These are phyloP conservation scores for Stipa capillata DNA, from an alignment of 176 grass and related monocot genomes.

Conservation along the genomic window DNA sequence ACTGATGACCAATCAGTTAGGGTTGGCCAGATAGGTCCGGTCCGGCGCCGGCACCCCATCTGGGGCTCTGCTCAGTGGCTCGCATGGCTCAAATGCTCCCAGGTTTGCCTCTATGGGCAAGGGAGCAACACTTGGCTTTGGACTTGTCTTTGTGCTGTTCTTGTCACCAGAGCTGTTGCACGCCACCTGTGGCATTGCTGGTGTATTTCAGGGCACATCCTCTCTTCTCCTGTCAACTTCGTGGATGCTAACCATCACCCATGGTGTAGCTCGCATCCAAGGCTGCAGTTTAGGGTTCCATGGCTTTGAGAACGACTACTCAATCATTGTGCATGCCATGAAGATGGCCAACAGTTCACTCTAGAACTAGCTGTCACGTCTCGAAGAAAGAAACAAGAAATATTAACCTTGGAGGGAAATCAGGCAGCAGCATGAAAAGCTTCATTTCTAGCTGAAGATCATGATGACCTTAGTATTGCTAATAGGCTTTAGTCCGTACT, in stretches of 20 bases:
- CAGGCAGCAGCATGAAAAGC: neutral
- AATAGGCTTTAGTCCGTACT: slow-evolving; percentile 8
- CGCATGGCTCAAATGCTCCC: slow-evolving; percentile 28
- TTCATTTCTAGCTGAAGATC: neutral
- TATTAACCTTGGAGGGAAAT: neutral
- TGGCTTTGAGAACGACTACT: neutral
- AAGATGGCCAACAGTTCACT: too few species aligned
- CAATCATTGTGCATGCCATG: neutral
- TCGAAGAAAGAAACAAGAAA: neutral
- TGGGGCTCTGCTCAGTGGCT: neutral
- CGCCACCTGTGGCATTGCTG: neutral
- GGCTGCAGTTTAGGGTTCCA: neutral
- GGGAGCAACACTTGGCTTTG: neutral
- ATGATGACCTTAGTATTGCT: neutral
- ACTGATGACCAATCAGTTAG: slow-evolving; percentile 5
- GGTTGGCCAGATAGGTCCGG: slow-evolving; percentile 1
- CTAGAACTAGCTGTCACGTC: neutral
- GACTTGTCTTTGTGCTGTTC: neutral
- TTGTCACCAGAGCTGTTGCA: slow-evolving; percentile 20
- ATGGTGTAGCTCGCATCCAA: neutral
- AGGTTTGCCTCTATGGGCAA: slow-evolving; percentile 27
- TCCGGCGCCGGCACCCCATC: slow-evolving; percentile 21
- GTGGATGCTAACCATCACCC: neutral
- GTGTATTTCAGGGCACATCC: slow-evolving; percentile 2
- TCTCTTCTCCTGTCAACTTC: neutral